Base-by-base conservation (phyloP, 139 green algal genomes). In the Chlorella sorokiniana region DNA sequence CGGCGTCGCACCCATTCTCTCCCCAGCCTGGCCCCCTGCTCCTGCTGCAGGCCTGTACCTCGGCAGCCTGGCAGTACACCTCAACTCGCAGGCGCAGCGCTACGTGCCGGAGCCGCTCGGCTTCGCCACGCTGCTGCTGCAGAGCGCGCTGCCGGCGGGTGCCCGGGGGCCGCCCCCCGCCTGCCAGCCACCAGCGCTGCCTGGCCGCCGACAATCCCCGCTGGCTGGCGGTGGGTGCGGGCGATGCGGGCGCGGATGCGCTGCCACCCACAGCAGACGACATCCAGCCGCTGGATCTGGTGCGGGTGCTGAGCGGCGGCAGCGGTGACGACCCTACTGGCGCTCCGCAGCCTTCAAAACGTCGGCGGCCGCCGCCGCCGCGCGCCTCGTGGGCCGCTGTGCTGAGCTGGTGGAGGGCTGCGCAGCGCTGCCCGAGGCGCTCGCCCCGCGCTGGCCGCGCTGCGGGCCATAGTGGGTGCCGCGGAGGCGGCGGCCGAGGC, bases 31-130 rank as follows among this genome's bases (percentile, higher is more conserved):
- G 7, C 5, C 23, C 18, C 1, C 22, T 54, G 38, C 44, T 37
- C 35, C 22, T 35, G 0, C 25, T 25, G 37, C 73, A 79, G 85
- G 82, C 54, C 77, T 92, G 0, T 86, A 86, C 59, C 78, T 90
- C 42, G 67, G 81, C 4, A 48, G 31, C 29, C 79, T 95, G 69
- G 68, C 78, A n/a, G 42, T 89, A 38, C 75, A 87, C 48, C 83
- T 91, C 56, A 72, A 89, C 42, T 83, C 85, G 11, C 79, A 91
- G 8, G 92, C 84, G 1, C 56, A 81, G 31, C 88, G 93, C 23
- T 83, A 85, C n/a, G 71, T 79, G 1, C 93, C 94, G 0, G 94
- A 97, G 86, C 68, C 84, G 2, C 81, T 96, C 0, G 78, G 64
- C 41, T 96, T 94, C 78, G 81, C 90, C 4, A 74, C 81, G 35